phyloP scores from a whole-genome alignment of 78 protist species.

The Speleostelium caveatum region DNA sequence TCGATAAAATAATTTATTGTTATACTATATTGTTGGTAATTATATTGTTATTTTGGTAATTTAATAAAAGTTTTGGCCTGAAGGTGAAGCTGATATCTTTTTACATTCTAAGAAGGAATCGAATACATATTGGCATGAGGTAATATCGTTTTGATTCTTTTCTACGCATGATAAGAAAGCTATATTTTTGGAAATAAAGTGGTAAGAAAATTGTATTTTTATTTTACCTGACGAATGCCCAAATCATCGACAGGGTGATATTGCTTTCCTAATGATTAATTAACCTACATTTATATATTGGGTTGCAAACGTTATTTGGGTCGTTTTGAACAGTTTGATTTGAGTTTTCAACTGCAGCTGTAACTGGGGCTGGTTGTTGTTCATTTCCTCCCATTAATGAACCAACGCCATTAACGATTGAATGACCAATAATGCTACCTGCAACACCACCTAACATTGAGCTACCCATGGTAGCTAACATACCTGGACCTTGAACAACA shows the following conservation, averaged over 20 bases:
- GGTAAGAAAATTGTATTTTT: no score
- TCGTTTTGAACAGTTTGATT: not conserved
- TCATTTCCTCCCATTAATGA: conserved; percentile 52
- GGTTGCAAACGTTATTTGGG: conserved; percentile 2
- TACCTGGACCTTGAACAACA: conserved; percentile 79
- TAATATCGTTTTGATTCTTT: conserved; percentile 59
- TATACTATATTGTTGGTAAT: no score
- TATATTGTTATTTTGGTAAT: no score
- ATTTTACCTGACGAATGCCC: no score
- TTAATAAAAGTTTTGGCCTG: no score
- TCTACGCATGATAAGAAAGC: conserved; percentile 71
- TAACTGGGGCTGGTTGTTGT: conserved; percentile 23
- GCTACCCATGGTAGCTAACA: conserved; percentile 55
- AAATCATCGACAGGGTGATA: no score
- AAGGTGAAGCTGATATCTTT: not conserved
- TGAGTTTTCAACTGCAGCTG: not conserved
- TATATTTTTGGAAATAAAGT: no score
- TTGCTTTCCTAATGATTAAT: no score
- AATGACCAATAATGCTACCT: conserved; percentile 70
- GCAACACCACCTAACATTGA: conserved; percentile 75
- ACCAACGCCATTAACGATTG: conserved; percentile 57
- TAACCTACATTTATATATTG: conserved; percentile 57
- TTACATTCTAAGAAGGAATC: conserved; percentile 70
- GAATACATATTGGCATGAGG: conserved; percentile 67
- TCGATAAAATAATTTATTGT: no score